These are phyloP conservation scores for Exophiala sideris DNA, from an alignment of 2,329 filamentous ascomycete genomes.

Conservation along the genomic window DNA sequence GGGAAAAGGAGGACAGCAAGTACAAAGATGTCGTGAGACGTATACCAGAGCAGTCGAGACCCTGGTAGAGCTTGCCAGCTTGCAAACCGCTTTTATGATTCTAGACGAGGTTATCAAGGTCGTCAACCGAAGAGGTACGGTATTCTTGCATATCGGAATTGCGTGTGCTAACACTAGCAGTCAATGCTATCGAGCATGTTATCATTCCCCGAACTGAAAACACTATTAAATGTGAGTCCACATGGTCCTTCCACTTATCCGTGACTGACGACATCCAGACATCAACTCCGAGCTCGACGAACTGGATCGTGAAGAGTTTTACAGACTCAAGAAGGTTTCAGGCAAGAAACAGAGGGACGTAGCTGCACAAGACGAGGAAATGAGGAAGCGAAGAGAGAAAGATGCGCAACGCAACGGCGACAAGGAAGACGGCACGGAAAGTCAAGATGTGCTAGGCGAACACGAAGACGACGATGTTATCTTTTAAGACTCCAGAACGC, in stretches of 20 bases:
- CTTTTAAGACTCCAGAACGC: conserved; percentile 53
- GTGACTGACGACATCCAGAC: conserved; percentile 48
- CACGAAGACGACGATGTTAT: conserved; percentile 83
- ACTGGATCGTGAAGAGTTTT: conserved; percentile 96
- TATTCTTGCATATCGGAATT: not conserved
- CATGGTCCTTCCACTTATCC: not conserved
- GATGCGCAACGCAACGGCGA: conserved; percentile 32
- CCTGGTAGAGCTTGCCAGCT: conserved; percentile 48
- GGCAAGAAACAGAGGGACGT: conserved; percentile 78
- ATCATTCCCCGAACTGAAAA: conserved; percentile 98
- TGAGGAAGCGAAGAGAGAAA: conserved; percentile 47
- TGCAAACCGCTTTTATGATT: conserved; percentile 88
- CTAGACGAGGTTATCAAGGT: conserved; percentile 99
- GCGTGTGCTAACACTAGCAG: conserved; percentile 43
- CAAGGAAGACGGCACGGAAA: conserved; percentile 37
- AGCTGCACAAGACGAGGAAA: conserved; percentile 68
- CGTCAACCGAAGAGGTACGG: conserved; percentile 83
- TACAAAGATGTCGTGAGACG: conserved; percentile 90
- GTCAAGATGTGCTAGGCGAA: conserved; percentile 66
- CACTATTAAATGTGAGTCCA: conserved; percentile 83
- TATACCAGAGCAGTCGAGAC: conserved; percentile 96
- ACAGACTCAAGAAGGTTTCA: conserved; percentile 91
- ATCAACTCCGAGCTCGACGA: conserved; percentile 99
- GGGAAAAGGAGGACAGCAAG: conserved; percentile 95
- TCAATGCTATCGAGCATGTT: conserved; percentile 79